Percentiles rank a stretch among this genome's conserved stretches.
These are phyloP conservation scores for Trichomonascus vanleenenianus DNA, from an alignment of 805 yeast species.

Conservation along the genomic window DNA sequence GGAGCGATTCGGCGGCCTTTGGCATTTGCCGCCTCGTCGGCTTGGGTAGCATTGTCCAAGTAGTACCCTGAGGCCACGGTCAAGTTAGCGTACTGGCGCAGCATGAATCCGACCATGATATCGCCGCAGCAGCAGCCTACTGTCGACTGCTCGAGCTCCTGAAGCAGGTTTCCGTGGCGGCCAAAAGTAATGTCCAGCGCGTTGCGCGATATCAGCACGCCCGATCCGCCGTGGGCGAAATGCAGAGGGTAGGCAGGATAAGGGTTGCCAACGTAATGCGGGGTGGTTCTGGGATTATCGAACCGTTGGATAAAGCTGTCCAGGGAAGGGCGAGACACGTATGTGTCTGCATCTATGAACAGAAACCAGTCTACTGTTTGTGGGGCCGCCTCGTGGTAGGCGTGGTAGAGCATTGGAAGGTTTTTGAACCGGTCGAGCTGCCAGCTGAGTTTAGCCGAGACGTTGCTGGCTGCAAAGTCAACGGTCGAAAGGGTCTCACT, in stretches of 20 bases:
- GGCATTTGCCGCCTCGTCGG: background rate
- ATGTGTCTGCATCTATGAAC: slow-evolving; percentile 31
- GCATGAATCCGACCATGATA: slow-evolving; percentile 23
- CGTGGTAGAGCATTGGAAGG: slow-evolving; percentile 31
- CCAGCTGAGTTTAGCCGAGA: slow-evolving; percentile 22
- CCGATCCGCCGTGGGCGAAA: slow-evolving; percentile 36
- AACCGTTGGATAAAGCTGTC: slow-evolving; percentile 23
- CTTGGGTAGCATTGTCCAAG: background rate
- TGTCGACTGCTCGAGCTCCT: slow-evolving; percentile 19
- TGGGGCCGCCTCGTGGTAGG: slow-evolving; percentile 22
- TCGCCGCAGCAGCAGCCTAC: slow-evolving; percentile 30
- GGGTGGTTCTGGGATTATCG: slow-evolving; percentile 20
- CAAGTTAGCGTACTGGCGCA: slow-evolving; percentile 13
- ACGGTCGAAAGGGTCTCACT: too few species aligned
- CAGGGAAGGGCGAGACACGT: slow-evolving; percentile 15
- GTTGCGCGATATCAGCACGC: slow-evolving; percentile 27
- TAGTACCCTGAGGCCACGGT: slow-evolving; percentile 9
- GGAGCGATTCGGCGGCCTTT: slow-evolving; percentile 3
- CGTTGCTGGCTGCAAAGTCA: slow-evolving; percentile 1
- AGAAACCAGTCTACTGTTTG: slow-evolving; percentile 29
- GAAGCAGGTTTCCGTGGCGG: slow-evolving; percentile 10
- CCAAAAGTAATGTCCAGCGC: slow-evolving; percentile 25
- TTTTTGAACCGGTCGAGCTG: slow-evolving; percentile 31
- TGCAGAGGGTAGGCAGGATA: background rate
- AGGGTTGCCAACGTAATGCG: slow-evolving; percentile 26